Evolutionary conservation across 179 eudicot genomes (phyloP), one percentile per base, ranked within the genome.

Genomic region (Pouteria campechiana): DNA sequence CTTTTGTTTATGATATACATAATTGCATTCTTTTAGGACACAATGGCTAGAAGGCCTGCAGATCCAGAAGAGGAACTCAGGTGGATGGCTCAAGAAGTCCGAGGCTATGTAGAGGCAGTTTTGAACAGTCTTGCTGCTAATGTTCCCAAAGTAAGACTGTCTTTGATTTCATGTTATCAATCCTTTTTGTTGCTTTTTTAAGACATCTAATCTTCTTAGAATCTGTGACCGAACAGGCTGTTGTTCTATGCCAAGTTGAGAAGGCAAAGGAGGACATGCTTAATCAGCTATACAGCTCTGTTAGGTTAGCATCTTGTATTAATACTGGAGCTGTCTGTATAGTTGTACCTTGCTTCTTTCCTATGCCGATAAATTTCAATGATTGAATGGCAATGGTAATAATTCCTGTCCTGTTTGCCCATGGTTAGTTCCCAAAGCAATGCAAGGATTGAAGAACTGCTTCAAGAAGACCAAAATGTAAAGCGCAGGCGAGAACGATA

Each of bases 11-110:
- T n/a, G n/a, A n/a, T n/a, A n/a, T n/a, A n/a, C n/a, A n/a, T n/a
- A n/a, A n/a, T n/a, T n/a, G n/a, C n/a, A n/a, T n/a, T n/a, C n/a
- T n/a, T 30, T 32, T 55, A 92, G 99, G 99, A 87, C 25, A 80
- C 96, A 17, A 80, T 87, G 96, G 62, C 83, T 7, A 77, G 94
- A 73, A 75, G 85, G 67, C 99, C 99, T 38, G 96, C 75, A 39
- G 96, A 92, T 54, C 99, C 99, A 9, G 99, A 92, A 55, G 99
- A 92, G 48, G 99, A 92, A 72, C 96, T 92, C 43, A 75, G 99
- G 34, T 92, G 99, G 99, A 92, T 92, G 99, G 60, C 96, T 58
- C 99, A 83, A 57, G 99, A 92, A 88, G 99, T 92, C 46, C 92
- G 99, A 63, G 96, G 96, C 64, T 92, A 92, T 64, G 92, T 88